A percentile compares a stretch with the other conserved stretches of the same genome.
Evolutionary conservation across 106 monocot genomes (phyloP).

Genomic region (Dactylorhiza incarnata): DNA sequence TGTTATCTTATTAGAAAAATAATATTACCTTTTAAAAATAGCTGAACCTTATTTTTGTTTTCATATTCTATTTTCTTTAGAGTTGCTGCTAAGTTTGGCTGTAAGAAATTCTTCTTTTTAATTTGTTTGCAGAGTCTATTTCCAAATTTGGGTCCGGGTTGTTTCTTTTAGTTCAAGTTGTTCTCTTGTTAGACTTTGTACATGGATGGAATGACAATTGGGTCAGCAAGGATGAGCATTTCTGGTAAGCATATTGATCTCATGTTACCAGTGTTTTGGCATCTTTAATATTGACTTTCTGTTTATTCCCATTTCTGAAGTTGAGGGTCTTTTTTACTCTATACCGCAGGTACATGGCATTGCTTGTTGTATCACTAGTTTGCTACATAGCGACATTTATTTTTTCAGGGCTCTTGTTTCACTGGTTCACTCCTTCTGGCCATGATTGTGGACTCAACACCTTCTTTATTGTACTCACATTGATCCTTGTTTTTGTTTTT

Average conservation of each 20-base stretch:
- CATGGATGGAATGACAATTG: slow-evolving; percentile 99
- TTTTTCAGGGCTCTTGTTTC: slow-evolving; percentile 88
- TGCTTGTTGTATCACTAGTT: slow-evolving; percentile 79
- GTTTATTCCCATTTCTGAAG: not conserved
- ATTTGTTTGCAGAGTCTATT: slow-evolving; percentile 57
- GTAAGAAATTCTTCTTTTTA: not conserved
- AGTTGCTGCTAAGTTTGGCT: not conserved
- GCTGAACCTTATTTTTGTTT: not conserved
- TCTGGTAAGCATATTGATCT: slow-evolving; percentile 42
- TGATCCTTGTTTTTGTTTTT: slow-evolving; percentile 81
- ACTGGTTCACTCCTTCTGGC: slow-evolving; percentile 96
- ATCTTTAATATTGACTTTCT: not conserved
- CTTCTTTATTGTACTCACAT: slow-evolving; percentile 77
- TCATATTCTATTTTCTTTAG: not conserved
- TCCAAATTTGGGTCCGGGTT: slow-evolving; percentile 98
- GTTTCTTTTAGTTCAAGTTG: slow-evolving; percentile 97
- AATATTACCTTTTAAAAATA: not conserved
- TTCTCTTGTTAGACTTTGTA: slow-evolving; percentile 96
- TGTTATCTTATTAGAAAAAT: not conserved
- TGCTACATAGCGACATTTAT: slow-evolving; percentile 85
- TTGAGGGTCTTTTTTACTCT: not conserved
- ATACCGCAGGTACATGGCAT: slow-evolving; percentile 70
- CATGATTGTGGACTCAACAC: slow-evolving; percentile 93
- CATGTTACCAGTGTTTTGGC: not conserved
- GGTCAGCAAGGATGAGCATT: slow-evolving; percentile 93